Percentiles rank a stretch among this genome's conserved stretches.
Conservation (phyloP, 441 rosid genomes). For the Populus trichocarpa region DNA sequence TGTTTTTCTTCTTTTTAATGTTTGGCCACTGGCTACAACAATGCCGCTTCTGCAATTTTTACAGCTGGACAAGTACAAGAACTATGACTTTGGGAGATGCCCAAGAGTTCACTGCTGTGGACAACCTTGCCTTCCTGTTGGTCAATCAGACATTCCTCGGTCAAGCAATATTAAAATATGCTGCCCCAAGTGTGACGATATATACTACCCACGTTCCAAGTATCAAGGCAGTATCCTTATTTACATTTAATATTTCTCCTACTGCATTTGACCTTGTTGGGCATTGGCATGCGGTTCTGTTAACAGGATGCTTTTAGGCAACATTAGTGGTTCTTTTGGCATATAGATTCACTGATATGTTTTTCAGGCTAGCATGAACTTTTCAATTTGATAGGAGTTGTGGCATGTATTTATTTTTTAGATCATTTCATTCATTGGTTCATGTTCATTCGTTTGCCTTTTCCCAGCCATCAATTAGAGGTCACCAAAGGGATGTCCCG, state of each 20-base stretch:
- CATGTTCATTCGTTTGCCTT: background rate
- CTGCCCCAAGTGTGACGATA: slow-evolving; percentile 93
- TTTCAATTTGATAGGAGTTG: background rate
- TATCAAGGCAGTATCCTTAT: slow-evolving; percentile 98
- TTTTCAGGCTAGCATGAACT: slow-evolving; percentile 8
- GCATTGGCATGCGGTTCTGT: background rate
- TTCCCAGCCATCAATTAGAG: background rate
- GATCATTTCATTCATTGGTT: background rate
- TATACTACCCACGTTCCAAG: slow-evolving; percentile 90
- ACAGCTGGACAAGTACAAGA: slow-evolving; percentile 90
- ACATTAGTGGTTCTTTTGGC: background rate
- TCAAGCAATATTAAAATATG: slow-evolving; percentile 89
- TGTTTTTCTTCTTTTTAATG: background rate
- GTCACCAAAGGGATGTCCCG: background rate
- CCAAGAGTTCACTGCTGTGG: slow-evolving; percentile 98
- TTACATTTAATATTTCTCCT: background rate
- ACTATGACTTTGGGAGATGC: slow-evolving; percentile 93
- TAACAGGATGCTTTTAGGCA: background rate
- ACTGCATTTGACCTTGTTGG: background rate
- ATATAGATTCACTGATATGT: background rate
- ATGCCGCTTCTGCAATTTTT: slow-evolving; percentile 14
- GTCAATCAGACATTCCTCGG: slow-evolving; percentile 94
- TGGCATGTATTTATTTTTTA: background rate
- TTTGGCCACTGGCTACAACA: slow-evolving; percentile 7
- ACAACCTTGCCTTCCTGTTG: slow-evolving; percentile 98